Base-by-base conservation (phyloP, 768 basidiomycete genomes). In the Hysterangium stoloniferum region DNA sequence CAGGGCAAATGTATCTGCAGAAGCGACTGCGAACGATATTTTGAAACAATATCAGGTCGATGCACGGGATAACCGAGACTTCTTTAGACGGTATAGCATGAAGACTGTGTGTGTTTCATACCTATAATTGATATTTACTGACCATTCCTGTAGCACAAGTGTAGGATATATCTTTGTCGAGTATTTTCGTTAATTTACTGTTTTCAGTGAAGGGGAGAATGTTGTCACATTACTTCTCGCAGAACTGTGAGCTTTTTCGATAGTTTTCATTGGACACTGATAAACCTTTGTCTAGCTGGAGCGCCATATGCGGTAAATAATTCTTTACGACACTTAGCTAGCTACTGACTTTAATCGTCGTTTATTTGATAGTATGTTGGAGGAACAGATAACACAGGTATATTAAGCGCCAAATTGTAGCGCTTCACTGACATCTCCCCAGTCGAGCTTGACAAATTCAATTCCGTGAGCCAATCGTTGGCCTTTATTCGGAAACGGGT, bases 211-310 rank as follows among this genome's bases (percentile, higher is more conserved):
- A 85, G 35, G 87, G 87, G 6, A 62, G 72, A 3, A 64, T 89
- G 3, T 66, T 90, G 43, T 83, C 87, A 4, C 84, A 86, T 58
- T 90, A 90, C 59, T 90, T 90, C 58, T 89, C 87, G 12, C 87
- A 90, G 56, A 90, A 90, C 52, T 78, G 87, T 86, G 61, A 61
- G 80, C 65, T 17, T 40, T 17, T 25, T 28, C 4, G 19, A 25
- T 24, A 27, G 46, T n/a, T n/a, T n/a, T n/a, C 49, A 45, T 33
- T 31, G 32, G 17, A 9, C 15, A 37, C 32, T 42, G 3, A 54
- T 28, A 17, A 29, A 17, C 33, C 47, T 17, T 41, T 32, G 22
- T 45, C 55, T 42, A 90, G 87, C 84, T 49, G 87, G 87, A 27
- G 82, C 78, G 58, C 81, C 85, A n/a, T 90, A 90, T 57, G 78